Percentiles rank a stretch among this genome's conserved stretches.
These are phyloP conservation scores for Leucoagaricus sp. DNA, from an alignment of 1,284 basidiomycete species.

Conservation along the genomic window DNA sequence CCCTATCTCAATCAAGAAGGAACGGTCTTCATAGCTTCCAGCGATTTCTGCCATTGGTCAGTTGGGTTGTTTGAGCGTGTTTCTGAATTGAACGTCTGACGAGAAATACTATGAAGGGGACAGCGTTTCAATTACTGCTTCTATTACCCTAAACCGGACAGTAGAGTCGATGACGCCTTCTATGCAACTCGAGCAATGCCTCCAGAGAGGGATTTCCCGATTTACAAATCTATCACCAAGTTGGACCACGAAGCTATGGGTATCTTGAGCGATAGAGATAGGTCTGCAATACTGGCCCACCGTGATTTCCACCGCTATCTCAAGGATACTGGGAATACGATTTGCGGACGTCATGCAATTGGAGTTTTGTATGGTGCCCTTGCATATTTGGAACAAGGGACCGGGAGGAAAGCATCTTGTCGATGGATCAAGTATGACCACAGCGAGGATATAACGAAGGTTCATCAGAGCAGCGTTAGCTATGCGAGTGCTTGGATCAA, in stretches of 20 bases:
- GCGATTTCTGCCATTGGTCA: slow-evolving; percentile 98
- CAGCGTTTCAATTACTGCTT: slow-evolving; percentile 88
- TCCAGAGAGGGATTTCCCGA: slow-evolving; percentile 50
- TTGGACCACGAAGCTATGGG: slow-evolving; percentile 83
- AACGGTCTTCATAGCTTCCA: slow-evolving; percentile 90
- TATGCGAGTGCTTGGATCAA: slow-evolving; percentile 89
- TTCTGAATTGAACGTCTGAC: not conserved
- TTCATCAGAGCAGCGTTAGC: slow-evolving; percentile 88
- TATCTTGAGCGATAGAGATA: slow-evolving; percentile 63
- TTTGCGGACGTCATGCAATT: slow-evolving; percentile 96
- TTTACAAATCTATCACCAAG: slow-evolving; percentile 70
- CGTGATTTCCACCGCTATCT: slow-evolving; percentile 77
- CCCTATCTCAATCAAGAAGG: slow-evolving; percentile 77
- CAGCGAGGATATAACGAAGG: slow-evolving; percentile 72
- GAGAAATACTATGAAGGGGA: slow-evolving; percentile 61
- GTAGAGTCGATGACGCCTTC: slow-evolving; percentile 46
- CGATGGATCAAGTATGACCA: slow-evolving; percentile 93
- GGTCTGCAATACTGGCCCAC: slow-evolving; percentile 55
- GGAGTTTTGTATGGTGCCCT: slow-evolving; percentile 87
- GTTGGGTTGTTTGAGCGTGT: slow-evolving; percentile 17
- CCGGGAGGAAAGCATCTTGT: slow-evolving; percentile 42
- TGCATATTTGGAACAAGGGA: slow-evolving; percentile 55
- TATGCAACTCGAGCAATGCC: slow-evolving; percentile 49
- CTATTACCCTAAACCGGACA: slow-evolving; percentile 78
- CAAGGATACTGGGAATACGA: slow-evolving; percentile 87